Base-by-base conservation (phyloP, 768 basidiomycete genomes). In the Trametes meyenii region DNA sequence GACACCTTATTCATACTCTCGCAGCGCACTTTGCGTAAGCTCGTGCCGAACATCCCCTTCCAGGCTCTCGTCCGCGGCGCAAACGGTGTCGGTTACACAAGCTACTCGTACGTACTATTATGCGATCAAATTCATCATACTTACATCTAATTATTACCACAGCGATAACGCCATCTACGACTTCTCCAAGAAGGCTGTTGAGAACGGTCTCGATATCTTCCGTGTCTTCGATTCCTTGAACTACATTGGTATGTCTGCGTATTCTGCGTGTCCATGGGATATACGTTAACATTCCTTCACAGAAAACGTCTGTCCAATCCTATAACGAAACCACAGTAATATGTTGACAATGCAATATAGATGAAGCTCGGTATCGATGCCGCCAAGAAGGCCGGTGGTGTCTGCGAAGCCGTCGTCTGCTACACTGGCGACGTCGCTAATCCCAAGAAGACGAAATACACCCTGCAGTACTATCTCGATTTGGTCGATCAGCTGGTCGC, bases 191-290 rank as follows among this genome's bases (percentile, higher is more conserved):
- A 96, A 96, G 75, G 97, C 97, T 23, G 96, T 99, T n/a, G 95
- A 98, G 78, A 97, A 98, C 69, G 97, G 97, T 72, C 85, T 98
- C 50, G 97, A 99, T 77, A 99, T 99, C 74, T 99, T 99, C 92
- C 86, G 97, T 71, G 94, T 99, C 55, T 99, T 99, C 69, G 97
- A 99, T 75, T 98, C 97, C 33, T 79, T 99, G 76, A 99, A 99
- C 81, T 99, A 98, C 76, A 89, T 99, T 64, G 96, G 96, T 89
- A 76, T 53, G 86, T 79, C 19, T 3, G 48, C 11, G 24, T 38
- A 16, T 23, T 33, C 29, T 29, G 35, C 36, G 24, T 23, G 24
- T 19, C 10, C 21, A 58, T 39, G 58, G 17, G 14, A 21, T 39
- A 57, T 42, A 59, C 62, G 35, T 48, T 53, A 57, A 65, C 35